Evolutionary conservation across 805 yeast genomes (phyloP), one percentile per base, ranked within the genome.

Genomic region (Nematodospora valgi): DNA sequence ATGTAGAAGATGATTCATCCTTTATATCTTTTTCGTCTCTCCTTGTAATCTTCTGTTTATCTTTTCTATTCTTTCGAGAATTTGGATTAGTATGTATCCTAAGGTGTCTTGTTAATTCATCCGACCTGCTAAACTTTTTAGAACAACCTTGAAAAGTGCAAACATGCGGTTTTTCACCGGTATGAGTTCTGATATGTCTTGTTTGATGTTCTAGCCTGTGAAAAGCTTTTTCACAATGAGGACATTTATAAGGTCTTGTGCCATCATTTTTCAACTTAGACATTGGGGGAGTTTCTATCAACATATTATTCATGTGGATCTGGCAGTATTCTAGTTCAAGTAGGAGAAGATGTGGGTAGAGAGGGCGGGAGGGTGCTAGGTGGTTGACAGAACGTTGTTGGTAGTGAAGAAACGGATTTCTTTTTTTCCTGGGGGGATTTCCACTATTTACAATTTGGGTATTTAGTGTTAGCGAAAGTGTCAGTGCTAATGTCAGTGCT

Each of bases 111-210:
- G 87, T 82, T 34, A 82, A 62, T 52, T 82, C 91, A 55, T 82
- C 91, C 20, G 82, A 75, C 38, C 91, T 62, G 30, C 82, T 73
- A 49, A 82, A 82, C 40, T 72, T 67, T 59, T 82, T 82, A 38
- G 69, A 63, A 54, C 91, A 82, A 0, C 84, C 84, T 0, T 83
- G 82, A 45, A 70, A 82, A 18, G 78, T 72, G 58, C 89, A 82
- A n/a, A 72, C 73, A 55, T 82, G 88, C 3, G 91, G 91, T 52
- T 80, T 82, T 50, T 83, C 89, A 17, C 91, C 91, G 0, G 91
- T 82, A 50, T 82, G 91, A 9, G 88, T 82, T 49, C 89, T 64
- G 39, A 82, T 80, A 49, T 82, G 91, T 49, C 91, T 70, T 6
- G 88, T 81, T 51, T 81, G 87, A 56, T 82, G 91, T 49, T 82